phyloP scores from a whole-genome alignment of 805 yeast genomes.

The Candida anglica region DNA sequence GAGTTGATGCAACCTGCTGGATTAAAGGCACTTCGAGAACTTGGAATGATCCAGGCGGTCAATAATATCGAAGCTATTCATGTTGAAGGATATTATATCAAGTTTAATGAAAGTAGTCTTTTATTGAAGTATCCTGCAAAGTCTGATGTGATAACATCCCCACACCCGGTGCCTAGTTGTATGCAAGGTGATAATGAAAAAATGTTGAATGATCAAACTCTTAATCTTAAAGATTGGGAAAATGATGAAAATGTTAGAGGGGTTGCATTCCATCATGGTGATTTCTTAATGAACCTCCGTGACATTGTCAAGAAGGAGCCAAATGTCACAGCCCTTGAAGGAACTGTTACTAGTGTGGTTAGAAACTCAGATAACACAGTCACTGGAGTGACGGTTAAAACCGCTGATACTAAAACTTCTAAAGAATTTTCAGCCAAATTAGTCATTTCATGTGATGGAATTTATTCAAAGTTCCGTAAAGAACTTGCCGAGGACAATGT shows the following conservation, averaged over 20 bases:
- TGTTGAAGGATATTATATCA: constrained; percentile 77
- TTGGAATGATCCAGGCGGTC: constrained; percentile 78
- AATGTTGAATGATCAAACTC: constrained; percentile 41
- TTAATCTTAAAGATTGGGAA: constrained; percentile 53
- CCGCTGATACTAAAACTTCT: constrained; percentile 32
- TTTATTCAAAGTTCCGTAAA: constrained; percentile 86
- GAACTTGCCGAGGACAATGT: constrained; percentile 56
- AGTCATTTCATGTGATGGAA: constrained; percentile 87
- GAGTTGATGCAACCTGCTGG: constrained; percentile 98
- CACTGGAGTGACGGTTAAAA: constrained; percentile 69
- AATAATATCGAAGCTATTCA: constrained; percentile 74
- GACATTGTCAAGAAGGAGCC: constrained; percentile 61
- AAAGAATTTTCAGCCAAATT: constrained; percentile 51
- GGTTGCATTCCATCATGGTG: constrained; percentile 90
- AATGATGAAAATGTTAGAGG: constrained; percentile 59
- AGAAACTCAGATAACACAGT: constrained; percentile 52
- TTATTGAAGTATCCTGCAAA: constrained; percentile 71
- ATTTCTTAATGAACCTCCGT: constrained; percentile 75
- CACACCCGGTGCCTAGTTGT: constrained; percentile 50
- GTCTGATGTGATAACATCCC: constrained; percentile 34
- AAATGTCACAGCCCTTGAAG: constrained; percentile 77
- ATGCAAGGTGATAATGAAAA: constrained; percentile 59
- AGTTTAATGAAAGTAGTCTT: constrained; percentile 56
- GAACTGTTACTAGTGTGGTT: constrained; percentile 70
- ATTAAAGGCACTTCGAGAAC: constrained; percentile 70